Percentiles rank a stretch among this genome's conserved stretches.
These are phyloP conservation scores for Rauvolfia tetraphylla DNA, from an alignment of 257 asterid species.

Conservation along the genomic window DNA sequence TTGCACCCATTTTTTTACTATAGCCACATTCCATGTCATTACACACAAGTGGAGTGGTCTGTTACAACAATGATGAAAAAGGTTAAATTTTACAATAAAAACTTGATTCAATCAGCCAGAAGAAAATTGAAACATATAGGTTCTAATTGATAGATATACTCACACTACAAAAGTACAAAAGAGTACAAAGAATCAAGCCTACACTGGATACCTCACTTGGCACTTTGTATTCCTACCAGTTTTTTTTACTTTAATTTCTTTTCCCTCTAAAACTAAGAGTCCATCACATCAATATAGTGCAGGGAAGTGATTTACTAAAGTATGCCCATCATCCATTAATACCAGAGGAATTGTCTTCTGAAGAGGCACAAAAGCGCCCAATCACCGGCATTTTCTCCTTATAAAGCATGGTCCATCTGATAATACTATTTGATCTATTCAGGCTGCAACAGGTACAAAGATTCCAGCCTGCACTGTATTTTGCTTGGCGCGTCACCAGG, in stretches of 20 bases:
- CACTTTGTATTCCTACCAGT: not conserved
- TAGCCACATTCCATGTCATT: constrained; percentile 88
- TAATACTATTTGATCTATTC: no score
- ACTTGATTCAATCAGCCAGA: not conserved
- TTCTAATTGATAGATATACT: not conserved
- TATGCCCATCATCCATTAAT: no score
- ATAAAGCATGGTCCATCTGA: no score
- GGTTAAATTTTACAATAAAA: not conserved
- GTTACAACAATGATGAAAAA: constrained; percentile 22
- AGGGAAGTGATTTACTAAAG: not conserved
- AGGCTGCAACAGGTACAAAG: no score
- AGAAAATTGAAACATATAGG: not conserved
- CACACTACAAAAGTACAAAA: not conserved
- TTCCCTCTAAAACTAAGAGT: not conserved
- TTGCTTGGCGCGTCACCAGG: no score
- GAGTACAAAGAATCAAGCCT: not conserved
- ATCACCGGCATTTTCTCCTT: no score
- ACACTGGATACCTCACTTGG: no score
- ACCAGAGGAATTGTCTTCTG: no score
- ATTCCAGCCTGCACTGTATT: no score
- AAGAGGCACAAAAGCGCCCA: no score
- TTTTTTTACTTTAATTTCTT: not conserved
- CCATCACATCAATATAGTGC: not conserved
- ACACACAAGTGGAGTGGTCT: constrained; percentile 94
- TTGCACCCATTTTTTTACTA: constrained; percentile 89